Percentiles rank a stretch among this genome's conserved stretches.
Evolutionary conservation across 129 eudicot species (phyloP).

Genomic region (Heracleum sosnowskyi): DNA sequence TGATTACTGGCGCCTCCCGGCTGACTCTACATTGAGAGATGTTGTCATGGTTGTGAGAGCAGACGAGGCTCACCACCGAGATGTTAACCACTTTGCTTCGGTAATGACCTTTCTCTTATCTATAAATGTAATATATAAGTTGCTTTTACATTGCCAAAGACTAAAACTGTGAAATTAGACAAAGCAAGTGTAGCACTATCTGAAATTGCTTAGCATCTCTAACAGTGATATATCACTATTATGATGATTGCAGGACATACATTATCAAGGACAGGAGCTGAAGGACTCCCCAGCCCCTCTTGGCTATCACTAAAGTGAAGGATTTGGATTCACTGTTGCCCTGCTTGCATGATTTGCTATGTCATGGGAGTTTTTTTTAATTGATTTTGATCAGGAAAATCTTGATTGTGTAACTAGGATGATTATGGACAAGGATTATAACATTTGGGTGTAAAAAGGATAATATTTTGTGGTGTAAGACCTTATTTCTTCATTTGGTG

Average conservation of each 20-base stretch:
- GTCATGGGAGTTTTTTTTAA: not conserved
- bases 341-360: not conserved
- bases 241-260: constrained; percentile 69
- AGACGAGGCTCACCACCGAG: constrained; percentile 99
- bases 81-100: constrained; percentile 98
- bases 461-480: not conserved
- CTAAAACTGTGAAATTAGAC: not conserved
- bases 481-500: not conserved
- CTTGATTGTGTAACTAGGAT: not conserved
- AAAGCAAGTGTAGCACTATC: not conserved
- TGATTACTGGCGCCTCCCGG: constrained; percentile 88
- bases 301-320: constrained; percentile 60
- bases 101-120: constrained; percentile 24
- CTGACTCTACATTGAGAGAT: constrained; percentile 71
- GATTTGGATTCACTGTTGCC: not conserved
- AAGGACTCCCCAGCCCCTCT: constrained; percentile 85
- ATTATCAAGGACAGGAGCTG: constrained; percentile 75
- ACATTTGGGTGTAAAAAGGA: not conserved
- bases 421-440: not conserved
- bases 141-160: not conserved
- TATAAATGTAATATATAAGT: not conserved
- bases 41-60: constrained; percentile 90
- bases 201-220: not conserved
- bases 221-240: not conserved
- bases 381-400: not conserved